Conservation (phyloP, 2,329 filamentous ascomycete species). For the Verticillium albo-atrum region DNA sequence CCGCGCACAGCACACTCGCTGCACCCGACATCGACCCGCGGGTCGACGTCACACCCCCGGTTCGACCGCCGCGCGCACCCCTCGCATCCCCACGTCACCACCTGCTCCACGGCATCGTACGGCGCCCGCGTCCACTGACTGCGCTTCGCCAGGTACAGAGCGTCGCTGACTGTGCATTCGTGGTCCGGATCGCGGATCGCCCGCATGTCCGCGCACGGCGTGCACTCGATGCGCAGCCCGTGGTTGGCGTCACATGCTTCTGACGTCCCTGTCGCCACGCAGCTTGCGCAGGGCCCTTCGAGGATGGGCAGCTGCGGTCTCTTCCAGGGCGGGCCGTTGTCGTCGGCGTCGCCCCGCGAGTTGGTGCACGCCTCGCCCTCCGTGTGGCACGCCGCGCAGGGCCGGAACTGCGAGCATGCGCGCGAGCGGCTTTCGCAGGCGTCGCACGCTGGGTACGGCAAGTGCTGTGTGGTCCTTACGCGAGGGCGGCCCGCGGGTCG, state of each 20-base stretch:
- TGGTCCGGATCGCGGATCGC: conserved; percentile 6
- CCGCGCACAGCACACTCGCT: conserved; percentile 2
- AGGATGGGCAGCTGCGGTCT: neutral
- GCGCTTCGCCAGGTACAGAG: conserved; percentile 8
- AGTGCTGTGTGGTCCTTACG: too few species aligned
- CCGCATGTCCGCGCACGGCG: conserved; percentile 7
- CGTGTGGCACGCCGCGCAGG: neutral
- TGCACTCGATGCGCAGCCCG: conserved; percentile 8
- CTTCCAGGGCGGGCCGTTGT: neutral
- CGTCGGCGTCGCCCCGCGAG: neutral
- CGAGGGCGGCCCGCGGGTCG: too few species aligned
- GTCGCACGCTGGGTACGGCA: neutral
- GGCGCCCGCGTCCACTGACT: conserved; percentile 6
- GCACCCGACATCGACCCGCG: conserved; percentile 7
- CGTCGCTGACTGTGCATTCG: conserved; percentile 4
- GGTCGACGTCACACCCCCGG: conserved; percentile 8
- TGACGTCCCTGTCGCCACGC: conserved; percentile 1
- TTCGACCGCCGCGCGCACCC: neutral
- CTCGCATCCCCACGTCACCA: conserved; percentile 4
- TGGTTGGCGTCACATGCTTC: conserved; percentile 7
- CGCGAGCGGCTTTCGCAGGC: neutral
- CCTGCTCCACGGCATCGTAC: conserved; percentile 1
- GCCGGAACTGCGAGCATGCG: neutral
- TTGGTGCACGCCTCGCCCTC: neutral
- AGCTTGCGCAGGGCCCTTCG: conserved; percentile 5